Evolutionary conservation across 768 basidiomycete species (phyloP).

Genomic region (Gloeopeniophorella convolvens): DNA sequence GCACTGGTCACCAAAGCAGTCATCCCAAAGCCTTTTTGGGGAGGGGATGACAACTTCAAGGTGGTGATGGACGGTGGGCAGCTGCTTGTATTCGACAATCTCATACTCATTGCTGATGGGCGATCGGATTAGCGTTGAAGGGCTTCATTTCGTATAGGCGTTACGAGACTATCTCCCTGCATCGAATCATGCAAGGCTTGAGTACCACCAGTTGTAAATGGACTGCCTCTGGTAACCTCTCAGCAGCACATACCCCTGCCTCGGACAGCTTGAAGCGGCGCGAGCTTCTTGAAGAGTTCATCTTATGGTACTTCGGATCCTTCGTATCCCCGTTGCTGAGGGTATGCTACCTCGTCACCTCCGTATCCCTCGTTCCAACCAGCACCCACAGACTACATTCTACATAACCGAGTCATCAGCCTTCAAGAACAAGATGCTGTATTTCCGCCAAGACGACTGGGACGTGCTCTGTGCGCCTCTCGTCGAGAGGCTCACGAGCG

Average conservation of each 20-base stretch:
- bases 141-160: slow-evolving; percentile 68
- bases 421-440: slow-evolving; percentile 75
- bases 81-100: background rate
- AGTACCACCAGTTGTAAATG: slow-evolving; percentile 72
- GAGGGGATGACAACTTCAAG: slow-evolving; percentile 57
- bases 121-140: slow-evolving; percentile 70
- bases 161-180: slow-evolving; percentile 76
- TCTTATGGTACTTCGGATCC: slow-evolving; percentile 93
- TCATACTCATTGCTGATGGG: background rate
- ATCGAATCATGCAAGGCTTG: slow-evolving; percentile 71
- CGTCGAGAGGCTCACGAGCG: slow-evolving; percentile 60
- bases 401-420: slow-evolving; percentile 91
- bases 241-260: slow-evolving; percentile 41
- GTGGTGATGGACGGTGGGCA: slow-evolving; percentile 46
- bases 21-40: slow-evolving; percentile 78
- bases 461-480: slow-evolving; percentile 73
- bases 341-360: slow-evolving; percentile 35
- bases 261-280: slow-evolving; percentile 69
- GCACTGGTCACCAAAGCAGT: slow-evolving; percentile 55
- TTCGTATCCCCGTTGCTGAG: slow-evolving; percentile 75
- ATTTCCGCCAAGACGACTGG: slow-evolving; percentile 97
- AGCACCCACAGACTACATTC: slow-evolving; percentile 65
- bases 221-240: slow-evolving; percentile 46
- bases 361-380: background rate
- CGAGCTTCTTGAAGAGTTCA: slow-evolving; percentile 79